These are phyloP conservation scores for Carex pumila DNA, from an alignment of 176 grass and related monocot species.

Conservation along the genomic window DNA sequence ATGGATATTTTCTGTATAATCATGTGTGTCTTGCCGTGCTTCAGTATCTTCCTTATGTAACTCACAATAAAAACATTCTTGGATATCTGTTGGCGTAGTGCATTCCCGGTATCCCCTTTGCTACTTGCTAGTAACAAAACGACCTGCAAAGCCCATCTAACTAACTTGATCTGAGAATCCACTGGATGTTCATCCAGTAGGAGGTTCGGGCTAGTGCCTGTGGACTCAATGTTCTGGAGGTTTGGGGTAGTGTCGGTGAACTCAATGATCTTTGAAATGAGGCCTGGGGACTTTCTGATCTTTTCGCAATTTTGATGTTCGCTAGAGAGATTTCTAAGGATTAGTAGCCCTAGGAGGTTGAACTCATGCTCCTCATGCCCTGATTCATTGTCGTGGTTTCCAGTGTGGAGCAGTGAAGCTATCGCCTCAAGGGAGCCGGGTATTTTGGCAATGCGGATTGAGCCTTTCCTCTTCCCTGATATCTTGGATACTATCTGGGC, in stretches of 20 bases:
- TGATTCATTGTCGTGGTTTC: neutral
- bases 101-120: conserved; percentile 25
- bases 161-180: conserved; percentile 11
- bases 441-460: conserved; percentile 27
- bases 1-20: conserved; percentile 29
- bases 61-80: conserved; percentile 29
- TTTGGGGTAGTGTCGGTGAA: conserved; percentile 6
- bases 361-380: neutral
- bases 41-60: conserved; percentile 32
- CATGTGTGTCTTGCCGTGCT: conserved; percentile 17
- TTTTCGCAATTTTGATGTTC: conserved; percentile 39
- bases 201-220: neutral
- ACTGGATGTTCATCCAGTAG: neutral
- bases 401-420: conserved; percentile 23
- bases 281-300: conserved; percentile 24
- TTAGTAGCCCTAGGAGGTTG: conserved; percentile 30
- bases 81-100: conserved; percentile 23
- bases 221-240: conserved; percentile 30
- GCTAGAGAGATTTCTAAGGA: conserved; percentile 26
- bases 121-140: conserved; percentile 24
- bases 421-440: conserved; percentile 34
- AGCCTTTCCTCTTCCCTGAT: conserved; percentile 18
- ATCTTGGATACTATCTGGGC: conserved; percentile 28
- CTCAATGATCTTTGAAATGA: conserved; percentile 33
- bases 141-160: conserved; percentile 24